Evolutionary conservation across 139 green algal species (phyloP), one percentile per base, ranked within the genome.

Genomic region (Eudorina sp.): DNA sequence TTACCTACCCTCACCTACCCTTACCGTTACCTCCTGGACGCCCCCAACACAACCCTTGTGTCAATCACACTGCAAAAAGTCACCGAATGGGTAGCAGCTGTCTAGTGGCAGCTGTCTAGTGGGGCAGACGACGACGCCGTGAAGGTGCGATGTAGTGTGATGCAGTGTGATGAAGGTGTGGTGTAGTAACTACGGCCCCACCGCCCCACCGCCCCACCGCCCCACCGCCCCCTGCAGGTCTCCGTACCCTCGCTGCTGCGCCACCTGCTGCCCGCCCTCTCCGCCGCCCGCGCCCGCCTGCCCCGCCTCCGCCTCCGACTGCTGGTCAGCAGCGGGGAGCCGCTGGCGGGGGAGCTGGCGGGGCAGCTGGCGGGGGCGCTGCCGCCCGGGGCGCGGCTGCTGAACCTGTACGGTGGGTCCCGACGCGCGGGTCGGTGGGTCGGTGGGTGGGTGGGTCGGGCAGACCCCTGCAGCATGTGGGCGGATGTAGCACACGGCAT

Each of bases 291-390:
- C 18, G 60, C 43, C 1, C 43, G 45, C 19, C 0, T 6, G 19
- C 80, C 45, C 40, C 70, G 55, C 40, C 25, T 21, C 40, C 41
- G 9, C 40, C 83, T 88, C 36, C 83, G 48, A 13, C 29, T 88
- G 36, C 25, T 88, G 34, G 83, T 88, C 25, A 69, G 41, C 68
- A 88, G 83, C 66, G 83, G 83, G 38, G 83, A 88, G 83, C 83
- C 83, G 29, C 68, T 88, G 34, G 51, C 68, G 0, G 19, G 0
- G 68, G 23, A 23, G 6, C 7, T 58, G 36, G 83, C 83, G 27
- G 25, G 5, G 8, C 14, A 43, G 21, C 48, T 88, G 83, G 4
- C 4, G 25, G 51, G 3, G 48, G 83, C 66, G 1, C 66, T 88
- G 68, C 83, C 83, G 68, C 13, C 13, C 0, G 48, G 36, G 5